phyloP scores from a whole-genome alignment of 805 yeast species.

The Saccharomycopsis babjevae region DNA sequence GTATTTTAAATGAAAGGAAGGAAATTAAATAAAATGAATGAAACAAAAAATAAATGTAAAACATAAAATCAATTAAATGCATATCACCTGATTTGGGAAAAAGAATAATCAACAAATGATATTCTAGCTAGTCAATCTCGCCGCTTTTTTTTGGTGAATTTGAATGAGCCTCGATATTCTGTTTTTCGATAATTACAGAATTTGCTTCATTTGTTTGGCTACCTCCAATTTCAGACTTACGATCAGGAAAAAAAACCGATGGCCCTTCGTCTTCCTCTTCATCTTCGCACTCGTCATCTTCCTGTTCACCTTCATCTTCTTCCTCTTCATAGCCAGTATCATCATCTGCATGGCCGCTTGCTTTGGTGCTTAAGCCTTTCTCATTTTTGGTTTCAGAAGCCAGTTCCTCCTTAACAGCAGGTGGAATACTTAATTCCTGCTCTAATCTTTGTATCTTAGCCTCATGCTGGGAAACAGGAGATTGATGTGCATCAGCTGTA shows the following conservation, averaged over 20 bases:
- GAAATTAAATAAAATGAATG: background rate
- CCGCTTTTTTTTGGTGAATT: background rate
- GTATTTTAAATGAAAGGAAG: background rate
- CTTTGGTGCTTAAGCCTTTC: background rate
- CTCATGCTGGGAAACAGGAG: background rate
- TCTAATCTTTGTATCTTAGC: background rate
- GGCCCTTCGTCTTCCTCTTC: slow-evolving; percentile 10
- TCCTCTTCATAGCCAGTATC: background rate
- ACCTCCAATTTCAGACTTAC: background rate
- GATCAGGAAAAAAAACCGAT: background rate
- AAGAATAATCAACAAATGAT: background rate
- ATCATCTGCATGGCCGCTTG: background rate
- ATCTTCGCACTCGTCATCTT: slow-evolving; percentile 7
- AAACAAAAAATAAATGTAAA: background rate
- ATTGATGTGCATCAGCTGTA: background rate
- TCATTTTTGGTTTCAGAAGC: background rate
- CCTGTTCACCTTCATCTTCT: background rate
- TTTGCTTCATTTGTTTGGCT: background rate
- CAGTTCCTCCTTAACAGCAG: background rate
- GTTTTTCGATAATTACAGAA: background rate
- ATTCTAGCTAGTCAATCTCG: background rate
- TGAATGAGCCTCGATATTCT: background rate
- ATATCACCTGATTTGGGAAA: too few relatives aligned
- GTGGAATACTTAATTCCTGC: background rate
- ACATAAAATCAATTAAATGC: too few relatives aligned